Evolutionary conservation across 306 rosid genomes (phyloP), one percentile per base, ranked within the genome.

Genomic region (Delonix regia): DNA sequence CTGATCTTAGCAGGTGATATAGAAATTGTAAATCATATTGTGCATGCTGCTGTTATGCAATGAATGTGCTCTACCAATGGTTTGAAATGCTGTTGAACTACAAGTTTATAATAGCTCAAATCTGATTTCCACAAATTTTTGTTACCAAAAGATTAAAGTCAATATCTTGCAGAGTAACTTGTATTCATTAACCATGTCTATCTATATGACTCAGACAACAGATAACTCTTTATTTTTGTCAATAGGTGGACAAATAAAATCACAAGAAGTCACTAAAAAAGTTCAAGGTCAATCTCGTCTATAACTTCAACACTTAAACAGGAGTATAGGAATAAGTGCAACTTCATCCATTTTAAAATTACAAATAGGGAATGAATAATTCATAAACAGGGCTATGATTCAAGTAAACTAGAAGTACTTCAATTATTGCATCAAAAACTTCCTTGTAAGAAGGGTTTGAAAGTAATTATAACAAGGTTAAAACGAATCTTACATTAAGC

Each of bases 51-150:
- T 76, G 44, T 60, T 73, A 59, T 24, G 51, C 12, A 25, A 41
- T 74, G 48, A 75, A 76, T 67, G 69, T 33, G 18, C 42, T 18
- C 18, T n/a, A 9, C 24, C 59, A 44, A 56, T 71, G 71, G 28
- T 67, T 69, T 56, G 55, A 39, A 78, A 81, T 61, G 52, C 47
- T 25, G 71, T 66, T 81, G 71, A 74, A 74, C 75, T 65, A 74
- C 60, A 74, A 53, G 78, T 61, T 67, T 2, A 39, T 13, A 7
- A 39, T 38, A 74, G 52, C 52, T 45, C 4, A 18, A 25, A 61
- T 30, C 42, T 56, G 18, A 56, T 39, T 24, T 57, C 47, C 59
- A 66, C 25, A 30, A 25, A 45, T 24, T 56, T 55, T 73, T 36
- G 68, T 57, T 9, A 56, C 68, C 69, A 22, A 45, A 30, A 15